A percentile compares a stretch with the other conserved stretches of the same genome.
These are phyloP conservation scores for Guadua angustifolia DNA, from an alignment of 176 grass and related monocot species.

Conservation along the genomic window DNA sequence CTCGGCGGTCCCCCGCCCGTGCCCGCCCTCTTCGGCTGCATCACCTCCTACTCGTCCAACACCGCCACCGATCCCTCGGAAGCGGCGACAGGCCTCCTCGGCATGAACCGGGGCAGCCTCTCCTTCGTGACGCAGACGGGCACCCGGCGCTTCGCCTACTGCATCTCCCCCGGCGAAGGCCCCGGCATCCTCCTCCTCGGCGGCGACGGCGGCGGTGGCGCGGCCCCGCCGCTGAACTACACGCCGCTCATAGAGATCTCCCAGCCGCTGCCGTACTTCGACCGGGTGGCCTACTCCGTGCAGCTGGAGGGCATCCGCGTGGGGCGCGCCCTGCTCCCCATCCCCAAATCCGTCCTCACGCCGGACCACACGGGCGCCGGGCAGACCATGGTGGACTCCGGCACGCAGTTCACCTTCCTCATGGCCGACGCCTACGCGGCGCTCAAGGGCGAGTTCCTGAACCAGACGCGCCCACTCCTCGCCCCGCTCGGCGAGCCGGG, in stretches of 20 bases:
- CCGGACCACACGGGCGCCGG: conserved; percentile 90
- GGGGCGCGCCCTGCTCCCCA: conserved; percentile 52
- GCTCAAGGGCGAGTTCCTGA: conserved; percentile 66
- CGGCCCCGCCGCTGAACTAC: conserved; percentile 58
- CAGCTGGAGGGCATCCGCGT: conserved; percentile 84
- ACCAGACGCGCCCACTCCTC: conserved; percentile 52
- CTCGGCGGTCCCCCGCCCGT: conserved; percentile 38
- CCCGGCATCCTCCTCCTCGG: conserved; percentile 78
- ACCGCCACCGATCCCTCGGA: conserved; percentile 12
- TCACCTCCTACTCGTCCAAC: conserved; percentile 59
- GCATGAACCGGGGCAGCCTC: conserved; percentile 82
- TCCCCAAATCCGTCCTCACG: conserved; percentile 69
- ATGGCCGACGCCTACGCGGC: conserved; percentile 67
- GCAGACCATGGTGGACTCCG: conserved; percentile 87
- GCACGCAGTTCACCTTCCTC: conserved; percentile 89
- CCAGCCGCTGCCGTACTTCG: conserved; percentile 79
- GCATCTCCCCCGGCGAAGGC: conserved; percentile 56
- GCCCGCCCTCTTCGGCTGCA: conserved; percentile 73
- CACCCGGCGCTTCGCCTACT: conserved; percentile 76
- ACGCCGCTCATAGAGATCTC: conserved; percentile 72
- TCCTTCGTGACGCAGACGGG: conserved; percentile 80
- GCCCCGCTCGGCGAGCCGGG: conserved; percentile 53
- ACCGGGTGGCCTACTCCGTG: conserved; percentile 78
- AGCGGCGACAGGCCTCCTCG: conserved; percentile 55
- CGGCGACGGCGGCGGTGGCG: conserved; percentile 11